Conservation (phyloP, 768 basidiomycete species). For the Lactarius indigo region DNA sequence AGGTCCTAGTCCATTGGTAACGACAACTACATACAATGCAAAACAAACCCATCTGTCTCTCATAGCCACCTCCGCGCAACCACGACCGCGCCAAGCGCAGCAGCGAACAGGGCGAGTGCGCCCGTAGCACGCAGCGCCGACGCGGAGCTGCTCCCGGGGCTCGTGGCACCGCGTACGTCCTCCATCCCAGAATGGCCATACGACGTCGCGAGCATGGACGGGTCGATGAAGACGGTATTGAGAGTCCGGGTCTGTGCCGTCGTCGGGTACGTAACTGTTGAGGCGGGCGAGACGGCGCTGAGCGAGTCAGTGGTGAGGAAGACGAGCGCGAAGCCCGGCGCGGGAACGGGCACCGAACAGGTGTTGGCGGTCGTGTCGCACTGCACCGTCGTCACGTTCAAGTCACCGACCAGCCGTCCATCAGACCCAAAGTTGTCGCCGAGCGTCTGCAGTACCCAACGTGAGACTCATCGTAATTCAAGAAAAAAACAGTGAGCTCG, state of each 20-base stretch:
- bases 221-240: slow-evolving; percentile 56
- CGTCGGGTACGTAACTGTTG: slow-evolving; percentile 46
- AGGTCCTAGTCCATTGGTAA: no score
- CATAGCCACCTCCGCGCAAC: neutral
- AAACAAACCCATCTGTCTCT: no score
- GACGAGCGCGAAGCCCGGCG: slow-evolving; percentile 73
- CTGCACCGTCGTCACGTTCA: slow-evolving; percentile 52
- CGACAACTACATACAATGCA: no score
- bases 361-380: slow-evolving; percentile 54
- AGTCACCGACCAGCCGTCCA: slow-evolving; percentile 58
- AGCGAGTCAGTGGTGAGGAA: slow-evolving; percentile 52
- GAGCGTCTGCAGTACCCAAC: slow-evolving; percentile 45
- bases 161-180: slow-evolving; percentile 37
- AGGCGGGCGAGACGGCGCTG: slow-evolving; percentile 33
- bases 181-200: slow-evolving; percentile 49
- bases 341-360: slow-evolving; percentile 60
- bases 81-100: slow-evolving; percentile 1
- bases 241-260: slow-evolving; percentile 50
- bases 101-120: neutral
- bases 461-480: neutral
- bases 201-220: slow-evolving; percentile 52
- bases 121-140: neutral
- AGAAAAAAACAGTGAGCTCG: slow-evolving; percentile 11
- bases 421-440: slow-evolving; percentile 60
- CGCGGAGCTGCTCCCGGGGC: neutral